Base-by-base conservation (phyloP, 208 protist genomes). In the Wallacemonas sp. region DNA sequence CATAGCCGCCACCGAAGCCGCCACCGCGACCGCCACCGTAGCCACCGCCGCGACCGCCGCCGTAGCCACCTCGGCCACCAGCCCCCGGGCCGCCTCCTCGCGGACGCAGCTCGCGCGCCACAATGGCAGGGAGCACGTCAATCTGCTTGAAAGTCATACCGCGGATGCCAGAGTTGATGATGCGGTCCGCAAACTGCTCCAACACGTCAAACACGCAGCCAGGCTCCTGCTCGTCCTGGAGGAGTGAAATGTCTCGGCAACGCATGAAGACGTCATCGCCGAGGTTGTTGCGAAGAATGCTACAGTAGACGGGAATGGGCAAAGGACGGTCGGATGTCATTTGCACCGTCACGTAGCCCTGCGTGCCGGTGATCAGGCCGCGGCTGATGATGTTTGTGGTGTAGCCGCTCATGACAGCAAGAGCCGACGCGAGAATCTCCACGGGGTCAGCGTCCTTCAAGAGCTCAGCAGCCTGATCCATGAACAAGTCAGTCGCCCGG, bases 361-460 rank as follows among this genome's bases (percentile, higher is more conserved):
- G 71, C 19, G 82, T 79, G 21, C 87, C 87, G 5, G 88, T 93
- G 54, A 96, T 82, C 19, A 96, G 81, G 30, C 87, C 88, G 46
- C 88, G 87, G 39, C 74, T 76, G 22, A 65, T 86, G 67, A 94
- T 93, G 66, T 88, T 87, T n/a, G 70, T 80, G n/a, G 91, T 96
- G 79, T 96, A 93, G 15, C 91, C 89, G 62, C 87, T 96, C 85
- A 93, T 93, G 22, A 96, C 86, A n/a, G 91, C 91, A 3, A 96
- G 78, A 6, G 91, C 91, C 3, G 91, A 92, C 24, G 87, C 88
- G 13, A 96, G 72, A 41, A 94, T 94, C 48, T 93, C 88, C 32
- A 79, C 81, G 36, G 85, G 83, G 72, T 95, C 90, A 8, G 89
- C 88, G 50, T 94, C 88, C 78, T 93, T 92, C 45, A 96, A 67